Conservation (phyloP, 2,329 filamentous ascomycete genomes). For the Botryotinia globosa region DNA sequence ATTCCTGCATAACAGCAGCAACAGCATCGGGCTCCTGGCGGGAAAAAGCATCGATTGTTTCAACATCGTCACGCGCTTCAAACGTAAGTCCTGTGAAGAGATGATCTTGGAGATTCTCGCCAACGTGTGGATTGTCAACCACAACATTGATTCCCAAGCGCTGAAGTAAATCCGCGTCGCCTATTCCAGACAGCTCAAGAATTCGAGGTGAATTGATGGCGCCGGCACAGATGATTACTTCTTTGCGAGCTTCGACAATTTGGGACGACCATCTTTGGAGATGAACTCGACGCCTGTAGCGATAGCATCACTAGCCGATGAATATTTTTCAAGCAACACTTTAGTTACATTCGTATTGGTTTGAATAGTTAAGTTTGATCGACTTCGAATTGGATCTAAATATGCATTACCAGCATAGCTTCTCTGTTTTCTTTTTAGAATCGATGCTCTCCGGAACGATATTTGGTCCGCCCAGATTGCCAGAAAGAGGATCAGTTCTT, state of each 20-base stretch:
- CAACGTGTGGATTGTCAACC: background rate
- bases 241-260: background rate
- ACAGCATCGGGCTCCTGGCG: background rate
- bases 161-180: background rate
- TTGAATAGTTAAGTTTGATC: background rate
- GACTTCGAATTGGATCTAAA: background rate
- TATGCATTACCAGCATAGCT: background rate
- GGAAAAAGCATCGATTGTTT: background rate
- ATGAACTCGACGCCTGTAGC: background rate
- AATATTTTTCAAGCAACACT: background rate
- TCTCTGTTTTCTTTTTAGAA: background rate
- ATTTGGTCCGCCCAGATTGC: background rate
- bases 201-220: background rate
- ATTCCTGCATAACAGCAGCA: background rate
- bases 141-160: background rate
- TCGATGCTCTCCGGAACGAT: background rate
- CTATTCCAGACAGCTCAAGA: background rate
- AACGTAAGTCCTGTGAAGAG: background rate
- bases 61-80: background rate
- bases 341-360: background rate
- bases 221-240: background rate
- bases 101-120: background rate
- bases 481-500: background rate
- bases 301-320: background rate
- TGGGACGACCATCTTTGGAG: background rate